Evolutionary conservation across 176 grass and related monocot genomes (phyloP).

Genomic region (Oryza meridionalis): DNA sequence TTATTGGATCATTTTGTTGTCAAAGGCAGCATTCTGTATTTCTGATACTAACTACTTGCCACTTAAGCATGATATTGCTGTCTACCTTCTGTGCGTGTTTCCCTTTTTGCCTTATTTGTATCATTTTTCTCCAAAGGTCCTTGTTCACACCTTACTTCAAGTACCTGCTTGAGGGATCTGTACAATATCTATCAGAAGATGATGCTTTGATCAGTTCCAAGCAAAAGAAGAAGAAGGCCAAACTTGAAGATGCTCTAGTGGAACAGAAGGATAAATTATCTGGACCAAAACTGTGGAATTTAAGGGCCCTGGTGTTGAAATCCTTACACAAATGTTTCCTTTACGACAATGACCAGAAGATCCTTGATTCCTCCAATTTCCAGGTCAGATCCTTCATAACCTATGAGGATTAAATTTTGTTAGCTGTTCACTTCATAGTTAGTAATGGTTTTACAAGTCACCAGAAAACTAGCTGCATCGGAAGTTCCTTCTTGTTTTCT

Average conservation of each 20-base stretch:
- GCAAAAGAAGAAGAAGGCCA: constrained; percentile 84
- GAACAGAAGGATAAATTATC: constrained; percentile 53
- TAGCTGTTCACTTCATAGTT: background rate
- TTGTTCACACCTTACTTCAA: constrained; percentile 98
- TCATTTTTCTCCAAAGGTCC: constrained; percentile 60
- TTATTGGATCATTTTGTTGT: background rate
- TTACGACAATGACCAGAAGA: constrained; percentile 79
- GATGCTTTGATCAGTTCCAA: constrained; percentile 43
- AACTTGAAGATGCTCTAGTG: constrained; percentile 47
- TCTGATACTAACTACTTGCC: background rate
- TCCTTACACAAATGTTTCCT: constrained; percentile 89
- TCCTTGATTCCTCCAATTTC: constrained; percentile 83
- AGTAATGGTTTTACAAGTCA: constrained; percentile 26
- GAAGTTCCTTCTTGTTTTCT: background rate
- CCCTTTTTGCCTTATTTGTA: constrained; percentile 1
- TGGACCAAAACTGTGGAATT: constrained; percentile 67
- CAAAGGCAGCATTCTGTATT: background rate
- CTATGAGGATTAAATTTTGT: background rate
- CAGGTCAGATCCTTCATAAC: constrained; percentile 54
- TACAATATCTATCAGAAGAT: constrained; percentile 72
- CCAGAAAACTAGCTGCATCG: background rate
- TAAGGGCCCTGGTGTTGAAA: constrained; percentile 78
- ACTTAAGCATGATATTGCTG: constrained; percentile 24
- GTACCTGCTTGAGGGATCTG: constrained; percentile 73
- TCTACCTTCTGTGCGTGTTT: background rate